phyloP scores from a whole-genome alignment of 768 basidiomycete species.

The Phanerochaete carnosa region DNA sequence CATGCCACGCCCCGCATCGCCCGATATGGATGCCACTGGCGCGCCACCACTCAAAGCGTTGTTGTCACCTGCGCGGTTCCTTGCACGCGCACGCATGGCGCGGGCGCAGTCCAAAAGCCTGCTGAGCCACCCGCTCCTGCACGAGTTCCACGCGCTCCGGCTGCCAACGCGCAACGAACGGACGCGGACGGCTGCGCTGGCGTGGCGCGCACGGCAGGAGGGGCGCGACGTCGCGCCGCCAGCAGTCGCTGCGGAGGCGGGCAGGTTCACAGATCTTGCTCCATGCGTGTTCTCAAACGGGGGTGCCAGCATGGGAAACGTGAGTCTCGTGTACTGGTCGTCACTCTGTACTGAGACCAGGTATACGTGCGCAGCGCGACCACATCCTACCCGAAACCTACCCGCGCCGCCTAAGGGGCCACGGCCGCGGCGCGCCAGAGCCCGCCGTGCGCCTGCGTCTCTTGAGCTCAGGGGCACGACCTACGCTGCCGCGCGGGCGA shows the following conservation, averaged over 20 bases:
- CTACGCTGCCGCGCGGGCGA: conserved; percentile 45
- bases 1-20: conserved; percentile 34
- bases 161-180: conserved; percentile 13
- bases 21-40: conserved; percentile 28
- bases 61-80: conserved; percentile 45
- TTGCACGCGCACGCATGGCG: conserved; percentile 37
- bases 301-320: conserved; percentile 24
- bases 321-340: conserved; percentile 3
- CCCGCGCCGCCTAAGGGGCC: conserved; percentile 9
- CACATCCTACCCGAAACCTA: conserved; percentile 15
- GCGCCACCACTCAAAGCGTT: conserved; percentile 40
- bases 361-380: conserved; percentile 4
- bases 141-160: conserved; percentile 35
- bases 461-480: conserved; percentile 9
- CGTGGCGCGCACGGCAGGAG: conserved; percentile 19
- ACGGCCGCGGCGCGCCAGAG: conserved; percentile 11
- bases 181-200: conserved; percentile 19
- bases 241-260: neutral
- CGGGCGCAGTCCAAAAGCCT: conserved; percentile 32
- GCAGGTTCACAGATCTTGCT: conserved; percentile 2
- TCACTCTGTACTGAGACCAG: neutral
- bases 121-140: conserved; percentile 44
- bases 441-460: conserved; percentile 9
- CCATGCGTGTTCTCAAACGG: conserved; percentile 20
- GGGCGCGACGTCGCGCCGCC: neutral